Evolutionary conservation across 2,329 filamentous ascomycete genomes (phyloP).

Genomic region (Cladosporium cucumerinum): DNA sequence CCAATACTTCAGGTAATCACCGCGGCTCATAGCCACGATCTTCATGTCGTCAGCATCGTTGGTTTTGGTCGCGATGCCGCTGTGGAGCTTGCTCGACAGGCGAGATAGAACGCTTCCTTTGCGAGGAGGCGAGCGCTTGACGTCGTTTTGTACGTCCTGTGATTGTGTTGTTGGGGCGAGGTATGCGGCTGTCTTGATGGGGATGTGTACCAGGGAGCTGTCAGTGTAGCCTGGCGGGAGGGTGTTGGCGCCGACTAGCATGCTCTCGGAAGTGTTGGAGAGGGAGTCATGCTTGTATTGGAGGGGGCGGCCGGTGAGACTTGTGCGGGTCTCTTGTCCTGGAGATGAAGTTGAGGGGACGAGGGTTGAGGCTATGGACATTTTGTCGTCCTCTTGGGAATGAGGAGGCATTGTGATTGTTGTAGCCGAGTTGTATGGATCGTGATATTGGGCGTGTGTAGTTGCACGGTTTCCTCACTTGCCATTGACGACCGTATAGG

Average conservation of each 20-base stretch:
- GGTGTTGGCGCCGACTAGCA: slow-evolving; percentile 20
- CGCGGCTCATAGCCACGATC: slow-evolving; percentile 22
- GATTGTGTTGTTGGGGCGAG: neutral
- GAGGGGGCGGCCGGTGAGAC: slow-evolving; percentile 19
- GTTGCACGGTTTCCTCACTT: too few species aligned
- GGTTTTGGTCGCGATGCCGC: neutral
- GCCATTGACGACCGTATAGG: neutral
- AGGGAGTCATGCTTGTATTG: slow-evolving; percentile 17
- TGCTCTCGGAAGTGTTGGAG: slow-evolving; percentile 11
- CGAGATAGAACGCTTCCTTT: slow-evolving; percentile 2
- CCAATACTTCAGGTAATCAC: slow-evolving; percentile 25
- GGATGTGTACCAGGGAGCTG: slow-evolving; percentile 21
- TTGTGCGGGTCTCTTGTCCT: neutral
- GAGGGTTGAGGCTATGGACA: slow-evolving; percentile 4
- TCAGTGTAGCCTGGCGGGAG: slow-evolving; percentile 24
- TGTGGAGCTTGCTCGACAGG: neutral
- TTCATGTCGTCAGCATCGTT: slow-evolving; percentile 19
- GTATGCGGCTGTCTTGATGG: slow-evolving; percentile 20
- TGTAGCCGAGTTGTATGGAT: neutral
- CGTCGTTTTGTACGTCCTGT: neutral
- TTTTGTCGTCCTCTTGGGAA: neutral
- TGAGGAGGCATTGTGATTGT: neutral
- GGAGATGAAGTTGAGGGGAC: neutral
- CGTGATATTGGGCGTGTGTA: neutral
- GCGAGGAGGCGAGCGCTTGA: neutral